phyloP scores from a whole-genome alignment of 495 filamentous ascomycete species.

The Sphaerosporella brunnea region DNA sequence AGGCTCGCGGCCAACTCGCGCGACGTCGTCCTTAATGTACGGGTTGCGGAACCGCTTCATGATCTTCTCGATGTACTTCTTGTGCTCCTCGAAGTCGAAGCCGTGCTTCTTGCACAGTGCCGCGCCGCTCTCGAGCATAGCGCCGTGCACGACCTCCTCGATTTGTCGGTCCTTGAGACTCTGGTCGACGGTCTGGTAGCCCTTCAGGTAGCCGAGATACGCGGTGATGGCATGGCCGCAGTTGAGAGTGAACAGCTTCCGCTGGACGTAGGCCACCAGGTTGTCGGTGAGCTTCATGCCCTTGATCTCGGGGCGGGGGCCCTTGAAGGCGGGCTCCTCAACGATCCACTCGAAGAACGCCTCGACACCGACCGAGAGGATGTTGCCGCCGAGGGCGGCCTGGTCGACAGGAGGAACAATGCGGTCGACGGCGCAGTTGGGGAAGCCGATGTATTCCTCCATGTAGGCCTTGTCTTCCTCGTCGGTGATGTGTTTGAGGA shows the following conservation, averaged over 20 bases:
- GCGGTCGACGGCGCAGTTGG: conserved; percentile 94
- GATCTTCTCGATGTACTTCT: conserved; percentile 81
- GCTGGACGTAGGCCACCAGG: conserved; percentile 88
- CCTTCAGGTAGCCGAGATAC: conserved; percentile 73
- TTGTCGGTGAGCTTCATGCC: conserved; percentile 86
- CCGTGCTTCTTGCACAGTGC: conserved; percentile 77
- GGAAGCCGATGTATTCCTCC: conserved; percentile 41
- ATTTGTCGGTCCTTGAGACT: conserved; percentile 51
- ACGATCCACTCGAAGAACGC: conserved; percentile 98
- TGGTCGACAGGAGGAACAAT: conserved; percentile 63
- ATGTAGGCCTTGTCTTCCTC: conserved; percentile 28
- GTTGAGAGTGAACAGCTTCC: conserved; percentile 98
- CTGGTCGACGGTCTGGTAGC: conserved; percentile 75
- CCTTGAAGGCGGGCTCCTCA: conserved; percentile 35
- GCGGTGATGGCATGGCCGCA: conserved; percentile 93
- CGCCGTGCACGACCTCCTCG: conserved; percentile 51
- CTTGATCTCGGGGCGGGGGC: conserved; percentile 51
- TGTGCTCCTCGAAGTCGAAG: conserved; percentile 48
- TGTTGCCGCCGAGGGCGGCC: conserved; percentile 29
- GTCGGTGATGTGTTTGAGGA: conserved; percentile 15
- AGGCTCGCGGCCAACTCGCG: conserved; percentile 89
- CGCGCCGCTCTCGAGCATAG: conserved; percentile 61
- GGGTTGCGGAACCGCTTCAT: conserved; percentile 83
- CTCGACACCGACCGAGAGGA: conserved; percentile 80
- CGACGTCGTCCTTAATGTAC: conserved; percentile 79